These are phyloP conservation scores for Colletotrichum chrysophilum DNA, from an alignment of 2,329 filamentous ascomycete genomes.

Conservation along the genomic window DNA sequence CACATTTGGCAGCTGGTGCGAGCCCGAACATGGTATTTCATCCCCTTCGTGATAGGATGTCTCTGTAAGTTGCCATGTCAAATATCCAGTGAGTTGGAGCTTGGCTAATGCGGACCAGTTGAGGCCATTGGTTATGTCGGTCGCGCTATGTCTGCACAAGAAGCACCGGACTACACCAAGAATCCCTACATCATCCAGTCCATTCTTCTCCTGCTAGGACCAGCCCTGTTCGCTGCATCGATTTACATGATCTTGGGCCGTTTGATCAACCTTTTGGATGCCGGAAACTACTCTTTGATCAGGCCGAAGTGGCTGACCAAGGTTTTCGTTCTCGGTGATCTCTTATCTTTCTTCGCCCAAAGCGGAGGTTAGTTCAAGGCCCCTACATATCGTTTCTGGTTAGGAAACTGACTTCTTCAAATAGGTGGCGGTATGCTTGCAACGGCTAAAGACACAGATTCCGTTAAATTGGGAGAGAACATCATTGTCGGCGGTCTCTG, in stretches of 20 bases:
- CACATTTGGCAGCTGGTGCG: constrained; percentile 45
- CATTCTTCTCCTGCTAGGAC: constrained; percentile 49
- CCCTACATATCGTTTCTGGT: not conserved
- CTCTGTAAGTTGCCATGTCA: constrained; percentile 45
- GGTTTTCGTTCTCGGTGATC: constrained; percentile 59
- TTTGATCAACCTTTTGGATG: constrained; percentile 42
- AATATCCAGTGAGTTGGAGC: not conserved
- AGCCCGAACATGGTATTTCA: constrained; percentile 55
- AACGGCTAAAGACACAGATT: constrained; percentile 23
- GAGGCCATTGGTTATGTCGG: constrained; percentile 57
- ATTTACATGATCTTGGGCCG: constrained; percentile 57
- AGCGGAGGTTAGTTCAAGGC: constrained; percentile 35
- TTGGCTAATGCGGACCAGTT: constrained; percentile 34
- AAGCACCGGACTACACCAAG: constrained; percentile 43
- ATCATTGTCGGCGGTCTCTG: constrained; percentile 58
- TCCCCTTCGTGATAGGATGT: constrained; percentile 57
- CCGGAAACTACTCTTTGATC: constrained; percentile 36
- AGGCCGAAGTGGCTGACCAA: constrained; percentile 51
- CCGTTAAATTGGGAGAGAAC: constrained; percentile 39
- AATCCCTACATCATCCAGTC: constrained; percentile 46
- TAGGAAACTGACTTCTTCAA: not conserved
- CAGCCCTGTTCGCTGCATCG: constrained; percentile 52
- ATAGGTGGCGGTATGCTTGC: constrained; percentile 24
- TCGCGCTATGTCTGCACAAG: constrained; percentile 47
- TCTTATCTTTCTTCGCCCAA: constrained; percentile 58